Evolutionary conservation across 305 asterid genomes (phyloP), one percentile per base, ranked within the genome.

Genomic region (Rubia balearica): DNA sequence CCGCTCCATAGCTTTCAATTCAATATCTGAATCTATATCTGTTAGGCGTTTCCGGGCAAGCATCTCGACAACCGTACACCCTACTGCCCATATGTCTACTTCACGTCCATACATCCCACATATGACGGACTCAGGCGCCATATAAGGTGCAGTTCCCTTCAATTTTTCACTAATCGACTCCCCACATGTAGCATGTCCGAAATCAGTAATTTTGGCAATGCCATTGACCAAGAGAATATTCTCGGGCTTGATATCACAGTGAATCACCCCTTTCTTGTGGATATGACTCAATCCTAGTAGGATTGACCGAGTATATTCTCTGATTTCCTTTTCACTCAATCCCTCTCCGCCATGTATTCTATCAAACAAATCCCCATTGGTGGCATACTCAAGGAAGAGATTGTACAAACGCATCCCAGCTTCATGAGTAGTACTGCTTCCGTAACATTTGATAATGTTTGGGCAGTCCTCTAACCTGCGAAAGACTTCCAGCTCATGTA

Each of bases 231-330:
- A 76, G 53, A 85, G 77, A 7, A 85, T 67, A 16, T 81, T 85
- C 3, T 76, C 82, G 1, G 87, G 89, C 80, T 85, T 85, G 60
- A 85, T 17, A 73, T 83, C 90, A 41, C 83, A 76, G 60, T 85
- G 86, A 10, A 80, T 81, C 30, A 80, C 74, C 3, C 85, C 86
- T 21, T 49, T 11, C 1, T 42, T 42, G 61, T 85, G 90, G 22
- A 85, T 61, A 16, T 78, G 67, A 4, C 64, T 22, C 13, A 85
- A 75, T 0, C 88, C 90, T 57, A 73, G 51, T 7, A 85, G 81
- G 51, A 83, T 59, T 12, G 82, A 78, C 67, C 69, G 73, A 0
- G 81, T 62, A 42, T 69, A 72, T n/a, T n/a, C 24, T 57, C 43
- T 71, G 0, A 53, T 81, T 67, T 81, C 86, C 17, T 60, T 30